Percentiles rank a stretch among this genome's conserved stretches.
Evolutionary conservation across 371 early-diverging fungal species (phyloP).

Genomic region (Paraphysoderma sedebokerense): DNA sequence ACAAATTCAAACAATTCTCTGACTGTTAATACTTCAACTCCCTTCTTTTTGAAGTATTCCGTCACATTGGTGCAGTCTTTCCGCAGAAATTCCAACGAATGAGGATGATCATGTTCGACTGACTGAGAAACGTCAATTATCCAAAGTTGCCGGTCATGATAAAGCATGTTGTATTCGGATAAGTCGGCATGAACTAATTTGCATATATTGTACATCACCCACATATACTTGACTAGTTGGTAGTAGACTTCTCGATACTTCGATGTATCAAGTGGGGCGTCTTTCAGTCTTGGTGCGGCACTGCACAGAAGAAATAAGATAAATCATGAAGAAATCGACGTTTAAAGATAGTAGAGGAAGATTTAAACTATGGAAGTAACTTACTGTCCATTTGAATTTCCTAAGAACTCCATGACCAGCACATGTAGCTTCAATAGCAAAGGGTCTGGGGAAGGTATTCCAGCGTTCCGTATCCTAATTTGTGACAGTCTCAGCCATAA

Average conservation of each 20-base stretch:
- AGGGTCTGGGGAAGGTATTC: constrained; percentile 92
- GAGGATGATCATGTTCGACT: constrained; percentile 98
- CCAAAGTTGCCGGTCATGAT: constrained; percentile 61
- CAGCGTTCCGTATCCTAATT: constrained; percentile 47
- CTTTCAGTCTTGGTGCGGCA: constrained; percentile 83
- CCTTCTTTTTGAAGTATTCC: constrained; percentile 79
- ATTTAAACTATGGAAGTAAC: no score
- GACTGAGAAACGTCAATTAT: constrained; percentile 99
- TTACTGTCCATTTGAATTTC: constrained; percentile 74
- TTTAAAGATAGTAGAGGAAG: no score
- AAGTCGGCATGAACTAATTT: constrained; percentile 97
- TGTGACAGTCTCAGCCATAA: background rate
- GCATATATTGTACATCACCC: constrained; percentile 89
- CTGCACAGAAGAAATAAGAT: background rate
- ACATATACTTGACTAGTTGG: constrained; percentile 76
- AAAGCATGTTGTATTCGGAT: constrained; percentile 96
- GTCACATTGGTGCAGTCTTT: constrained; percentile 94
- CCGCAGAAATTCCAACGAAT: constrained; percentile 91
- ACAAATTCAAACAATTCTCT: constrained; percentile 85
- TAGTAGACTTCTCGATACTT: constrained; percentile 62
- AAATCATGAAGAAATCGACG: background rate
- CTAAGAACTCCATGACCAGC: constrained; percentile 93
- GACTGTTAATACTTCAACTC: constrained; percentile 59
- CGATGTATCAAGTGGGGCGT: constrained; percentile 59
- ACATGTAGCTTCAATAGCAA: constrained; percentile 90